Evolutionary conservation across 1,284 basidiomycete species (phyloP).

Genomic region (Heliocybe sulcata): DNA sequence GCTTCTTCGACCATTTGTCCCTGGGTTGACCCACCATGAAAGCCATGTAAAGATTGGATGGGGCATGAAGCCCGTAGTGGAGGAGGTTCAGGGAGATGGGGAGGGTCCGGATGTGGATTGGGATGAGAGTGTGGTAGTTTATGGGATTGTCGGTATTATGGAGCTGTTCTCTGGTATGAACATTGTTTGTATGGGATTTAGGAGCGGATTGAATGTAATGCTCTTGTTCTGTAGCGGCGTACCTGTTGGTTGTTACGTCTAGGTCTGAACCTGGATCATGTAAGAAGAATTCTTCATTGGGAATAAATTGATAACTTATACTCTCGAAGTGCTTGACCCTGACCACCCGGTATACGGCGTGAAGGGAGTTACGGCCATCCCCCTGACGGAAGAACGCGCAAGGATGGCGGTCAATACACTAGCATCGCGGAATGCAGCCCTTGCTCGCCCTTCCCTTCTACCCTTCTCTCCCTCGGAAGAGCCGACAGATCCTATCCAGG

Average conservation of each 20-base stretch:
- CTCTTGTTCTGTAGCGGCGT: slow-evolving; percentile 43
- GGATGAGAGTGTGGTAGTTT: slow-evolving; percentile 49
- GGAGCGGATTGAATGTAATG: background rate
- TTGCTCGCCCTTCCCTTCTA: slow-evolving; percentile 38
- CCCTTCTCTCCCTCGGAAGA: slow-evolving; percentile 9
- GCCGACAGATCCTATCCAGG: slow-evolving; percentile 3
- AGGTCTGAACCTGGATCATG: slow-evolving; percentile 53
- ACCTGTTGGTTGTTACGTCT: slow-evolving; percentile 61
- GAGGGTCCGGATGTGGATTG: slow-evolving; percentile 35
- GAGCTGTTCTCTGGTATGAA: slow-evolving; percentile 59
- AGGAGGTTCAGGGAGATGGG: slow-evolving; percentile 35
- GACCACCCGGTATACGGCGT: slow-evolving; percentile 55
- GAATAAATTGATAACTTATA: slow-evolving; percentile 6
- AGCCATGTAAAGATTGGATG: slow-evolving; percentile 52
- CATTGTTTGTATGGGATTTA: slow-evolving; percentile 2
- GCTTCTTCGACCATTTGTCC: slow-evolving; percentile 49
- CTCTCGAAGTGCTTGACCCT: slow-evolving; percentile 49
- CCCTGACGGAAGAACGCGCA: slow-evolving; percentile 55
- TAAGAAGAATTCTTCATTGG: slow-evolving; percentile 28
- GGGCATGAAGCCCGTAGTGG: slow-evolving; percentile 50
- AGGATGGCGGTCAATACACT: slow-evolving; percentile 41
- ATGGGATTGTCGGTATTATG: slow-evolving; percentile 67
- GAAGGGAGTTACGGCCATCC: slow-evolving; percentile 60
- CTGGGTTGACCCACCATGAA: slow-evolving; percentile 21
- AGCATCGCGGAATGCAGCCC: slow-evolving; percentile 34